phyloP scores from a whole-genome alignment of 305 asterid genomes.

The Fraxinus velutina region DNA sequence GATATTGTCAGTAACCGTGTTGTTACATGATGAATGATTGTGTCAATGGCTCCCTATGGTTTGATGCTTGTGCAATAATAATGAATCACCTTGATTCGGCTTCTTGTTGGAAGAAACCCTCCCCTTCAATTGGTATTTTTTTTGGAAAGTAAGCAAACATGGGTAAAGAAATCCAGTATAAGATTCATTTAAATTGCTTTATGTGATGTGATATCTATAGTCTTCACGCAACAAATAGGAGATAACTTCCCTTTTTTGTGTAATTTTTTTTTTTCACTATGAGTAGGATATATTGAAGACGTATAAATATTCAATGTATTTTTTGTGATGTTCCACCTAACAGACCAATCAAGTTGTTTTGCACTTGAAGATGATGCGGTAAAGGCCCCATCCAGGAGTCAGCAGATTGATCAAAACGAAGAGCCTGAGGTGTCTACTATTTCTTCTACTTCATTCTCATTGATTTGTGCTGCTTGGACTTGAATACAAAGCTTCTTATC shows the following conservation, averaged over 20 bases:
- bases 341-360: constrained; percentile 39
- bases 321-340: neutral
- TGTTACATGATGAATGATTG: neutral
- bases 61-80: neutral
- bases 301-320: neutral
- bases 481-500: constrained; percentile 9
- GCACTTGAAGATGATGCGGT: constrained; percentile 32
- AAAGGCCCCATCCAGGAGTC: constrained; percentile 30
- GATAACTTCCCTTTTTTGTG: neutral
- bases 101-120: neutral
- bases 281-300: neutral
- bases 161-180: neutral
- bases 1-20: neutral
- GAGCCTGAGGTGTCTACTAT: constrained; percentile 45
- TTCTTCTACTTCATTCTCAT: constrained; percentile 15
- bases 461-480: neutral
- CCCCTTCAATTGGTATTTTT: neutral
- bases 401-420: constrained; percentile 31
- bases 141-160: neutral
- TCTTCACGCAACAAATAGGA: constrained; percentile 2
- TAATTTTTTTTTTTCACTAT: neutral
- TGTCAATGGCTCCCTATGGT: neutral
- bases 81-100: neutral
- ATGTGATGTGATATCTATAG: constrained; percentile 9
- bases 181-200: neutral